Percentiles rank a stretch among this genome's conserved stretches.
phyloP scores from a whole-genome alignment of 2,329 filamentous ascomycete genomes.

The Botrytis squamosa region DNA sequence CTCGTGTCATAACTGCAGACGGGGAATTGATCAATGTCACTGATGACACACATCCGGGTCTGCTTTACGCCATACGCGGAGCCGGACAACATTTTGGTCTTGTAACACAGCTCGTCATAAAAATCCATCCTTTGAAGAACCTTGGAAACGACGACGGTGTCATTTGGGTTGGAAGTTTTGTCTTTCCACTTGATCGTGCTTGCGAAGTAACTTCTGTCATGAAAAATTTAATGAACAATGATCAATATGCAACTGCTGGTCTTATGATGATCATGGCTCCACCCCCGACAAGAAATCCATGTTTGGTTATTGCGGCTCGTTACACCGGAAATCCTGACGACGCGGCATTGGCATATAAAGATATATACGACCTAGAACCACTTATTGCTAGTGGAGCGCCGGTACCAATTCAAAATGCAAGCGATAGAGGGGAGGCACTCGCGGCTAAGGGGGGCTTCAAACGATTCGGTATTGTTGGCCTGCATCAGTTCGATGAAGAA shows the following conservation, averaged over 20 bases:
- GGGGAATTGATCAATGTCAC: conserved; percentile 32
- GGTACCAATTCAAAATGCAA: conserved; percentile 15
- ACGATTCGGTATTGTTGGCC: conserved; percentile 19
- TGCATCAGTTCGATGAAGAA: conserved; percentile 17
- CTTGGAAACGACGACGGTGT: conserved; percentile 25
- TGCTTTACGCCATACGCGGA: conserved; percentile 37
- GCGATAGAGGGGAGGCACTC: conserved; percentile 18
- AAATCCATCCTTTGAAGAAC: conserved; percentile 27
- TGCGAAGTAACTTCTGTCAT: conserved; percentile 35
- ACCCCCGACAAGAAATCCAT: conserved; percentile 15
- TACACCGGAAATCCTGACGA: conserved; percentile 14
- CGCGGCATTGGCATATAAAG: conserved; percentile 9
- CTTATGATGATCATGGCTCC: conserved; percentile 21
- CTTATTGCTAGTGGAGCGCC: not conserved
- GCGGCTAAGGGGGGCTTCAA: conserved; percentile 19
- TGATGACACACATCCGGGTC: conserved; percentile 22
- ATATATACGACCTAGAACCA: conserved; percentile 7
- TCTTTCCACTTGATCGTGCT: conserved; percentile 36
- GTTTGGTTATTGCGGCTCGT: conserved; percentile 18
- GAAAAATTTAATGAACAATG: conserved; percentile 19
- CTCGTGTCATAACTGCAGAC: conserved; percentile 35
- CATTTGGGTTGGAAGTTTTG: conserved; percentile 36
- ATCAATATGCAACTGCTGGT: conserved; percentile 11
- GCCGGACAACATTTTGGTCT: conserved; percentile 40
- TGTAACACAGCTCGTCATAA: conserved; percentile 36